Conservation (phyloP, 2,329 filamentous ascomycete species). For the Grosmannia penicillata region DNA sequence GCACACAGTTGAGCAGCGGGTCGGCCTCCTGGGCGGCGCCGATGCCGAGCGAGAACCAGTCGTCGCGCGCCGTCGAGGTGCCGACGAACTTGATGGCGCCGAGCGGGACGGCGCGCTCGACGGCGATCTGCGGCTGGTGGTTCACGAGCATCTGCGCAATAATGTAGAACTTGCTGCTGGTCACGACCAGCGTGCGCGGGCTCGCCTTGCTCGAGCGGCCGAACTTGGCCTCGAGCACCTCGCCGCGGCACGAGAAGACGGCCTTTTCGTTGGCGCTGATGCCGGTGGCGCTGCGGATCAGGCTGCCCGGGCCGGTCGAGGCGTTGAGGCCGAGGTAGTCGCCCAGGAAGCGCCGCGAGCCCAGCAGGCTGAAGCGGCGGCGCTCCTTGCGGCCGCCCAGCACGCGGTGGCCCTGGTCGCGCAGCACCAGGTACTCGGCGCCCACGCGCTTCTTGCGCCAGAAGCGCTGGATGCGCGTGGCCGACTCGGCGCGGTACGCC, state of each 20-base stretch:
- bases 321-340: constrained; percentile 89
- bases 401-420: constrained; percentile 74
- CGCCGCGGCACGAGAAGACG: constrained; percentile 82
- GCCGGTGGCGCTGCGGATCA: constrained; percentile 61
- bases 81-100: constrained; percentile 82
- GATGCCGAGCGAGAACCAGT: constrained; percentile 90
- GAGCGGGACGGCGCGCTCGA: constrained; percentile 70
- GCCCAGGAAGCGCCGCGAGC: constrained; percentile 81
- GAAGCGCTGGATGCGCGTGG: constrained; percentile 85
- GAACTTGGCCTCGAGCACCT: constrained; percentile 85
- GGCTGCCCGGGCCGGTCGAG: constrained; percentile 60
- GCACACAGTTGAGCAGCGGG: constrained; percentile 79
- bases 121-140: constrained; percentile 62
- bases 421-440: constrained; percentile 73
- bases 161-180: constrained; percentile 75
- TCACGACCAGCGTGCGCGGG: constrained; percentile 72
- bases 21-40: constrained; percentile 87
- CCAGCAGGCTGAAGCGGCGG: constrained; percentile 76
- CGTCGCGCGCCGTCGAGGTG: constrained; percentile 68
- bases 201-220: constrained; percentile 90
- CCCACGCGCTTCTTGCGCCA: constrained; percentile 90
- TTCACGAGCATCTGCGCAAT: constrained; percentile 74
- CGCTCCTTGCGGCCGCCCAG: constrained; percentile 81
- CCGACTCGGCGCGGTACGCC: constrained; percentile 81
- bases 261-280: constrained; percentile 59